These are phyloP conservation scores for Linanthus parryae DNA, from an alignment of 148 eudicot species.

Conservation along the genomic window DNA sequence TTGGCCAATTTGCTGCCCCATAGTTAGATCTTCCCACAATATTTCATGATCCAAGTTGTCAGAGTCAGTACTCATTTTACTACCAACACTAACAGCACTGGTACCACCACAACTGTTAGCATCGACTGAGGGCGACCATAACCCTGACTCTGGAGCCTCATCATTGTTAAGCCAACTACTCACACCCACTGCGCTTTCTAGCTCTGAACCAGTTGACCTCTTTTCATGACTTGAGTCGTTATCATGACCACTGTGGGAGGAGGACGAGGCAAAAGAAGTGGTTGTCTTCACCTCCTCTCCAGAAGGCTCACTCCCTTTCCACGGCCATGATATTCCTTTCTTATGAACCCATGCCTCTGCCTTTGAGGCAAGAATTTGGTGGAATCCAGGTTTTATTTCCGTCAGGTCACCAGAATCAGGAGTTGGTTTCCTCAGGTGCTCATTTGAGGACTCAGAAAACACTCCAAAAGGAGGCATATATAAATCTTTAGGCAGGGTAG, in stretches of 20 bases:
- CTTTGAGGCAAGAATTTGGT: slow-evolving; percentile 61
- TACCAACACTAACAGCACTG: slow-evolving; percentile 56
- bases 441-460: too few relatives aligned
- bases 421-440: too few relatives aligned
- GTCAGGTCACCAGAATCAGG: slow-evolving; percentile 45
- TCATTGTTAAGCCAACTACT: slow-evolving; percentile 31
- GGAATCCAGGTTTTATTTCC: slow-evolving; percentile 59
- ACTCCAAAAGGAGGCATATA: too few relatives aligned
- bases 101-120: slow-evolving; percentile 89
- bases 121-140: slow-evolving; percentile 69
- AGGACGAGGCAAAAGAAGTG: slow-evolving; percentile 53
- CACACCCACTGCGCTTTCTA: slow-evolving; percentile 44
- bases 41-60: slow-evolving; percentile 89
- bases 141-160: slow-evolving; percentile 79
- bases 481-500: too few relatives aligned
- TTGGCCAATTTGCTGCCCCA: slow-evolving; percentile 97
- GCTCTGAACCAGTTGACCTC: slow-evolving; percentile 14
- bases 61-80: slow-evolving; percentile 60
- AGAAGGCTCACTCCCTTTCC: slow-evolving; percentile 69
- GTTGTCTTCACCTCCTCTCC: slow-evolving; percentile 40
- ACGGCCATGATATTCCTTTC: slow-evolving; percentile 75
- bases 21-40: slow-evolving; percentile 90
- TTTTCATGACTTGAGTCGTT: slow-evolving; percentile 30
- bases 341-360: slow-evolving; percentile 92
- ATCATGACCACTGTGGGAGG: slow-evolving; percentile 58